Base-by-base conservation (phyloP, 2,329 filamentous ascomycete genomes). In the Penicillium sp. region DNA sequence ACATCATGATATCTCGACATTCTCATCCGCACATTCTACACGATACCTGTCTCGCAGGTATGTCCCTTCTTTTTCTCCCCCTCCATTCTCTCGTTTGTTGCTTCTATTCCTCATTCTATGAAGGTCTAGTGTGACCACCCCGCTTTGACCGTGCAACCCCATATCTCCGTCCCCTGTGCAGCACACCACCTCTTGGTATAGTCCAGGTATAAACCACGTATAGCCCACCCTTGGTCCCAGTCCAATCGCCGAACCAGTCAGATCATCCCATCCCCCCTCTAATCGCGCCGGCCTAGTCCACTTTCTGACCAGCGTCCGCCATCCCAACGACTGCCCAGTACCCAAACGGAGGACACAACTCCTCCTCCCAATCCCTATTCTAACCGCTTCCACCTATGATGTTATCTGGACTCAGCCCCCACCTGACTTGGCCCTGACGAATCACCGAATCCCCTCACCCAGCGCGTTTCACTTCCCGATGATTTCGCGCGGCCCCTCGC, bases 131-230 rank as follows among this genome's bases (percentile, higher is more conserved):
- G 60, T 56, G 57, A 62, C 60, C 60, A 49, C 56, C 52, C 14
- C 40, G 46, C 46, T 51, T 57, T 54, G 42, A 35, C 55, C 59
- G 55, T 62, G 60, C 56, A 46, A 59, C 56, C 51, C 37, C 53
- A 33, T 33, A 33, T 33, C 5, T 2, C 26, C 26, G 53, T 35
- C 38, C 38, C 25, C 26, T 22, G 30, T 33, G 52, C 38, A 28
- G 37, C 52, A 54, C 16, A 54, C 16, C 52, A 11, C 30, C 30
- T 4, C 51, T 28, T 28, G 26, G 37, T 55, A 45, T 46, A 42
- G 51, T 38, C 51, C 55, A 46, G 28, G 53, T 46, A 46, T 55
- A 22, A 6, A 14, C 33, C 53, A 33, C 16, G 51, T 55, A 55
- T 28, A 54, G 46, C 30, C 45, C 53, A 54, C 14, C 30, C 46